phyloP scores from a whole-genome alignment of 306 rosid species.

The Citrullus mucosospermus region DNA sequence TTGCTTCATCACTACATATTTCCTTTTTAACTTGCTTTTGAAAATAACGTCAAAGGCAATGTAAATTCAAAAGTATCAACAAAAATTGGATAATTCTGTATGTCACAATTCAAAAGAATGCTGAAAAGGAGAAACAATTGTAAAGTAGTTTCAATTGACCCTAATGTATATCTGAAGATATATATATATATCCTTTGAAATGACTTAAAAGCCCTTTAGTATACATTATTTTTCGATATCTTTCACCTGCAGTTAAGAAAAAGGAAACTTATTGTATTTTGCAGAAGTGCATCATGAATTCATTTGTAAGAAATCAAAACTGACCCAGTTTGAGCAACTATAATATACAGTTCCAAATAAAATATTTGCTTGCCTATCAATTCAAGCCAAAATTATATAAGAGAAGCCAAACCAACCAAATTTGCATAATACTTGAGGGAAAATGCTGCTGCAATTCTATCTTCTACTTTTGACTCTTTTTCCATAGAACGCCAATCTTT shows the following conservation, averaged over 20 bases:
- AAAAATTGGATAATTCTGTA: not conserved
- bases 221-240: not conserved
- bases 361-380: not conserved
- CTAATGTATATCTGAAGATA: not conserved
- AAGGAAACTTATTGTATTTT: not conserved
- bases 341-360: conserved; percentile 2
- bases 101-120: not conserved
- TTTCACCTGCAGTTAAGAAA: not conserved
- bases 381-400: not conserved
- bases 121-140: not conserved
- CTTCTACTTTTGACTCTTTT: conserved; percentile 56
- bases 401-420: not conserved
- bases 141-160: not conserved
- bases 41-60: not conserved
- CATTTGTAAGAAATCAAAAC: not conserved
- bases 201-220: not conserved
- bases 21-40: not conserved
- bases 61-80: not conserved
- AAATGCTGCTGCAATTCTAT: not conserved
- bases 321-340: conserved; percentile 5
- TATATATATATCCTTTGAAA: not conserved
- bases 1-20: not conserved
- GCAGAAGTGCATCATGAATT: not conserved
- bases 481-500: conserved; percentile 90
- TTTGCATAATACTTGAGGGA: not conserved